A percentile compares a stretch with the other conserved stretches of the same genome.
phyloP scores from a whole-genome alignment of 2,329 filamentous ascomycete species.

The Microdochium paspali region DNA sequence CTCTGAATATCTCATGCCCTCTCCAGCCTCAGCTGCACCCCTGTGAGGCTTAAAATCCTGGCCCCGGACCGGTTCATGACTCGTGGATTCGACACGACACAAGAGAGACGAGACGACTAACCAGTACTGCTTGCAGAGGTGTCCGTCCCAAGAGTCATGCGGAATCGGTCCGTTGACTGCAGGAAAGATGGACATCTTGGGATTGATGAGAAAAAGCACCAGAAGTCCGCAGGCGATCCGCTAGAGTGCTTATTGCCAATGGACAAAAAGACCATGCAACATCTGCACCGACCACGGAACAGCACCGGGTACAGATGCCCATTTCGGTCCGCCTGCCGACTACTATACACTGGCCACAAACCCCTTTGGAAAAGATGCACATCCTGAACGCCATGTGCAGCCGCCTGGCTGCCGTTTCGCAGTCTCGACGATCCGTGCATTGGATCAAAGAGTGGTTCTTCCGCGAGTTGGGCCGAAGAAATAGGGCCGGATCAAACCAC shows the following conservation, averaged over 20 bases:
- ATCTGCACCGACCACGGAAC: not conserved
- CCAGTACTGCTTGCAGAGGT: not conserved
- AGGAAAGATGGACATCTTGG: not conserved
- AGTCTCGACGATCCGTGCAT: not conserved
- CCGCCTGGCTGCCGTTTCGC: not conserved
- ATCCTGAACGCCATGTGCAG: not conserved
- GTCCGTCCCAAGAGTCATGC: not conserved
- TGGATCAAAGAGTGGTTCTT: not conserved
- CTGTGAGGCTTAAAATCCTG: not conserved
- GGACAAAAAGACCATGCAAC: too few relatives aligned
- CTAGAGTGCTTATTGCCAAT: too few relatives aligned
- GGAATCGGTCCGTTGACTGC: not conserved
- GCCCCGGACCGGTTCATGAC: not conserved
- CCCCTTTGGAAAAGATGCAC: not conserved
- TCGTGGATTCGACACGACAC: not conserved
- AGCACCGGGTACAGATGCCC: not conserved
- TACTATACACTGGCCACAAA: too few relatives aligned
- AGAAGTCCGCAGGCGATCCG: not conserved
- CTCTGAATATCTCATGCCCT: not conserved
- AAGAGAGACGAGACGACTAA: not conserved
- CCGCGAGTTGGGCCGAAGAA: not conserved
- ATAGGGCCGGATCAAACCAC: not conserved
- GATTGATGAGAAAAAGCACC: not conserved
- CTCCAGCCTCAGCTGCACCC: not conserved
- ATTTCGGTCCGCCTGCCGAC: not conserved